A percentile compares a stretch with the other conserved stretches of the same genome.
Conservation (phyloP, 768 basidiomycete species). For the Chalciporus sphaerocephalus region DNA sequence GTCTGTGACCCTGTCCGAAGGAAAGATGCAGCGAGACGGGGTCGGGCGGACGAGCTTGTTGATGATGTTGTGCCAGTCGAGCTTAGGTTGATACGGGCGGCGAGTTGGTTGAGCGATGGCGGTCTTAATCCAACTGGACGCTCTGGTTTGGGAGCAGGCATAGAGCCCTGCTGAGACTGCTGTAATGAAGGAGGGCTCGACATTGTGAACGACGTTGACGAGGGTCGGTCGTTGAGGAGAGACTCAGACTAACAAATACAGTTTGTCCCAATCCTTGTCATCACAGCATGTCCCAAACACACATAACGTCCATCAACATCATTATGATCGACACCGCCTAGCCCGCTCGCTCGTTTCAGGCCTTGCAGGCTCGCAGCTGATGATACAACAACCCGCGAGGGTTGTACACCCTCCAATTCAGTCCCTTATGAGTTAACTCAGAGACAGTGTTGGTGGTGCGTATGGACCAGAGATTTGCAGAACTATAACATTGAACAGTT, state of each 20-base stretch:
- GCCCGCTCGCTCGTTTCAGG: not conserved
- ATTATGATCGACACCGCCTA: not conserved
- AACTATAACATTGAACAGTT: no score
- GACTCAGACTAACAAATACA: not conserved
- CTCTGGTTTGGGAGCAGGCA: conserved; percentile 38
- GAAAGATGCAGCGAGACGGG: conserved; percentile 69
- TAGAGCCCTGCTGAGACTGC: conserved; percentile 27
- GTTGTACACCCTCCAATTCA: no score
- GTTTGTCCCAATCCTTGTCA: not conserved
- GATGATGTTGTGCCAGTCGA: conserved; percentile 21
- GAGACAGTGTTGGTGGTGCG: no score
- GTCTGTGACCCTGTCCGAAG: conserved; percentile 59
- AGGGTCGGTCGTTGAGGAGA: conserved; percentile 9
- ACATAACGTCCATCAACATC: not conserved
- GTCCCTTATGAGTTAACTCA: no score
- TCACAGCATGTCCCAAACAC: not conserved
- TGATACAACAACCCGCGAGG: not conserved
- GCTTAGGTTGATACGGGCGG: conserved; percentile 64
- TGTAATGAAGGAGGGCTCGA: conserved; percentile 29
- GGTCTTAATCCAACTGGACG: conserved; percentile 40
- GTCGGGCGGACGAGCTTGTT: conserved; percentile 40
- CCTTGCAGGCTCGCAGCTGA: not conserved
- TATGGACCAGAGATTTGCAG: no score
- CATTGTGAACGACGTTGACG: conserved; percentile 22
- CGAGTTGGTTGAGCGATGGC: conserved; percentile 78